Evolutionary conservation across 176 grass and related monocot species (phyloP).

Genomic region (Typha latifolia): DNA sequence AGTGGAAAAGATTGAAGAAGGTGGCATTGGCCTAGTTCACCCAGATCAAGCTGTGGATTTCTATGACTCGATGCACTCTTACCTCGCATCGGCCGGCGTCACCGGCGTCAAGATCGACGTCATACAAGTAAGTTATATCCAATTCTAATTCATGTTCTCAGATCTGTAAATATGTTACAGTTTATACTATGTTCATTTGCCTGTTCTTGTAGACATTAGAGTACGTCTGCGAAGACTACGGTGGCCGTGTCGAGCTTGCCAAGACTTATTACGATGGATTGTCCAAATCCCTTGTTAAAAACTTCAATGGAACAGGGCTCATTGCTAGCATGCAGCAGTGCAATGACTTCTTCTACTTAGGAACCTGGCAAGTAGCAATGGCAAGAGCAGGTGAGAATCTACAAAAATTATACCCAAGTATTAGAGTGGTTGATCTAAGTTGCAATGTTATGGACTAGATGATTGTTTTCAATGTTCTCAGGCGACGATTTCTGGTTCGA

Average conservation of each 20-base stretch:
- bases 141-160: not conserved
- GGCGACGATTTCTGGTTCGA: slow-evolving; percentile 26
- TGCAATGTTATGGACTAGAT: no score
- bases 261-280: slow-evolving; percentile 22
- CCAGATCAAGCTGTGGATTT: slow-evolving; percentile 14
- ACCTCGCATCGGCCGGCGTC: slow-evolving; percentile 6
- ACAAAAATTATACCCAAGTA: no score
- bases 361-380: slow-evolving; percentile 19
- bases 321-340: slow-evolving; percentile 22
- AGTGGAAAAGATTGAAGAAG: slow-evolving; percentile 16
- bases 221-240: slow-evolving; percentile 16
- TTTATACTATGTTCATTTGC: no score
- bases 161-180: not conserved
- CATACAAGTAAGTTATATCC: slow-evolving; percentile 1
- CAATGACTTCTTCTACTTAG: slow-evolving; percentile 28
- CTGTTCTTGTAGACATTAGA: slow-evolving; percentile 4
- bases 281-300: slow-evolving; percentile 13
- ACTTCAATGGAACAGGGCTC: slow-evolving; percentile 24
- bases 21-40: slow-evolving; percentile 13
- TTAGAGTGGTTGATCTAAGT: no score
- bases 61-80: slow-evolving; percentile 19
- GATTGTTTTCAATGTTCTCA: not conserved
- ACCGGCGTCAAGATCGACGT: slow-evolving; percentile 21
- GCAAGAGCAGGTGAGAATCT: slow-evolving; percentile 16
- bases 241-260: slow-evolving; percentile 16